Conservation (phyloP, 192 early-diverging fungal species). For the Coemansia sp. region DNA sequence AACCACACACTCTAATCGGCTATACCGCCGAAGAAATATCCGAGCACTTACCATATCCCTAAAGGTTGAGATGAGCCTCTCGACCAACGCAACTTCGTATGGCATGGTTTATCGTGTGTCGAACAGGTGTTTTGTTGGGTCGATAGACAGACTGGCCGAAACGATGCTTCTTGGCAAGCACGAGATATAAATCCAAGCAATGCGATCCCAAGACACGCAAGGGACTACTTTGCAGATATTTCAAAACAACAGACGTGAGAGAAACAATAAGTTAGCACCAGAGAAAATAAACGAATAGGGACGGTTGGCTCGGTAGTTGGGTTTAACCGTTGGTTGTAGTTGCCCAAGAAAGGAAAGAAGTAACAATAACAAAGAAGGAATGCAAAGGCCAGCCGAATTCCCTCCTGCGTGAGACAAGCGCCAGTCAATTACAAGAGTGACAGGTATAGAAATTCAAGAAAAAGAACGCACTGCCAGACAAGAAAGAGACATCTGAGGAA, state of each 20-base stretch:
- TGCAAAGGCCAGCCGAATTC: background rate
- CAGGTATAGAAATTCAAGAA: background rate
- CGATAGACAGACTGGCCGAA: background rate
- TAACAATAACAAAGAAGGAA: background rate
- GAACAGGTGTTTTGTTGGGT: background rate
- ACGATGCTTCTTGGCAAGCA: background rate
- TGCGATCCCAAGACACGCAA: background rate
- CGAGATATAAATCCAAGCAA: background rate
- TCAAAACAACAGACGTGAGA: background rate
- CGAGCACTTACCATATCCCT: constrained; percentile 47
- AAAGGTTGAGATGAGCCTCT: constrained; percentile 49
- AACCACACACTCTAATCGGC: background rate
- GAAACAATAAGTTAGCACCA: background rate
- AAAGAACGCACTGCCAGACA: background rate
- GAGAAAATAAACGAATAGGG: background rate
- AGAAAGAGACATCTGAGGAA: background rate
- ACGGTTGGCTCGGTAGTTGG: background rate
- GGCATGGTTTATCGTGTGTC: constrained; percentile 30
- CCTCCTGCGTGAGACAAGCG: background rate
- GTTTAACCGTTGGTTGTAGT: constrained; percentile 1
- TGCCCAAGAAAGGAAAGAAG: background rate
- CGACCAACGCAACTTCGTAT: constrained; percentile 52
- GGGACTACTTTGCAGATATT: background rate
- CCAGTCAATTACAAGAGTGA: background rate
- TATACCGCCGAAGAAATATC: constrained; percentile 4